Base-by-base conservation (phyloP, 345 rosid genomes). In the Sapria himalayana region DNA sequence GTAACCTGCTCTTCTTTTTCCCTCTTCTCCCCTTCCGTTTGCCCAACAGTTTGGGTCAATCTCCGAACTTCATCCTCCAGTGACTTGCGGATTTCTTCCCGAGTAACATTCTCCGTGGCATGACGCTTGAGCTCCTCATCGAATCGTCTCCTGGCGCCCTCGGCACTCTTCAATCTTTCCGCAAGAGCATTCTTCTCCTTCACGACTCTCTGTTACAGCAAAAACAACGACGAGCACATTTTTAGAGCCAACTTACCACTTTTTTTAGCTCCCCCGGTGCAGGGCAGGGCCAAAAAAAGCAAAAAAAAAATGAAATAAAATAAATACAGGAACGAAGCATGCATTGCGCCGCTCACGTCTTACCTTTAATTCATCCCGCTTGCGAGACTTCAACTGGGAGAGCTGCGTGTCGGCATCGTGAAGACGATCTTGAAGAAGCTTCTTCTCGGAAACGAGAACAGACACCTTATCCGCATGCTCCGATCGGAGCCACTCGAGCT, bases 341-440 rank as follows among this genome's bases (percentile, higher is more conserved):
- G n/a, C n/a, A n/a, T n/a, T n/a, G n/a, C n/a, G n/a, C n/a, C n/a
- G n/a, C n/a, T n/a, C n/a, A n/a, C n/a, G 19, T 25, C 43, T 29
- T 72, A 91, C 99, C 93, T 91, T 84, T 52, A 91, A 62, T 61
- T 91, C 96, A 55, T 91, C 99, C 44, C 82, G 70, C 66, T 80
- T 91, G 45, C 94, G 81, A 19, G 92, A 73, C 69, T 78, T 91
- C 62, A 77, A 65, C 46, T 69, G 78, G 44, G 81, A 57, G 61
- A 70, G 73, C 57, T 84, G 99, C 25, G 80, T 49, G 65, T 91
- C 99, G 29, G 85, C 66, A 61, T 80, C 99, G 61, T 84, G 89
- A 64, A 91, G 92, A 56, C 82, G 94, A 60, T 91, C 89, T 55
- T 73, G 74, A 52, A 84, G 78, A 58, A 56, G 62, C 50, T 78